These are phyloP conservation scores for Zarea fungicola DNA, from an alignment of 2,329 filamentous ascomycete genomes.

Conservation along the genomic window DNA sequence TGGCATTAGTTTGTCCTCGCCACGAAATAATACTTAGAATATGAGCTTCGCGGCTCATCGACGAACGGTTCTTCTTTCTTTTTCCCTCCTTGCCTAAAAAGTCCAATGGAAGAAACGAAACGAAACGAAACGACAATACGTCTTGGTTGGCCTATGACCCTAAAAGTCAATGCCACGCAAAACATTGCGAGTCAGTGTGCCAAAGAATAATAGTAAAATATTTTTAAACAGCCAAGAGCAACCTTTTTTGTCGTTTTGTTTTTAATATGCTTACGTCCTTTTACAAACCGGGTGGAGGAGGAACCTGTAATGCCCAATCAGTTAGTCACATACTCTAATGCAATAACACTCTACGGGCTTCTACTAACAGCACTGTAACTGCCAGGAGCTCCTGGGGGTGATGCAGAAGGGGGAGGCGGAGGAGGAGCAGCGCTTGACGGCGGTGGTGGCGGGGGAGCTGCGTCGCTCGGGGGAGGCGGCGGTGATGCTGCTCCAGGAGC, in stretches of 20 bases:
- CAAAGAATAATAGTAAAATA: not conserved
- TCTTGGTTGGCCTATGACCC: not conserved
- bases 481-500: slow-evolving; percentile 39
- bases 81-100: not conserved
- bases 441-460: slow-evolving; percentile 60
- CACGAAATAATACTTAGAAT: slow-evolving; percentile 8
- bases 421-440: slow-evolving; percentile 52
- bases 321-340: slow-evolving; percentile 6
- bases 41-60: slow-evolving; percentile 5
- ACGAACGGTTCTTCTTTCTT: not conserved
- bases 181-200: slow-evolving; percentile 7
- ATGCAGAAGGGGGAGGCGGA: slow-evolving; percentile 44
- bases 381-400: slow-evolving; percentile 42
- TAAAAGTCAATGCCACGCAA: slow-evolving; percentile 11
- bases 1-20: slow-evolving; percentile 8
- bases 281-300: slow-evolving; percentile 52
- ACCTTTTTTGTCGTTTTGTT: slow-evolving; percentile 8
- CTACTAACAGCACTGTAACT: slow-evolving; percentile 60
- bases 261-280: not conserved
- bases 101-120: too few species aligned
- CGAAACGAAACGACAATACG: too few species aligned
- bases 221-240: slow-evolving; percentile 14
- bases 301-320: slow-evolving; percentile 36
- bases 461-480: slow-evolving; percentile 53
- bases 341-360: not conserved